These are phyloP conservation scores for Acrocalymma vagum DNA, from an alignment of 2,329 filamentous ascomycete genomes.

Conservation along the genomic window DNA sequence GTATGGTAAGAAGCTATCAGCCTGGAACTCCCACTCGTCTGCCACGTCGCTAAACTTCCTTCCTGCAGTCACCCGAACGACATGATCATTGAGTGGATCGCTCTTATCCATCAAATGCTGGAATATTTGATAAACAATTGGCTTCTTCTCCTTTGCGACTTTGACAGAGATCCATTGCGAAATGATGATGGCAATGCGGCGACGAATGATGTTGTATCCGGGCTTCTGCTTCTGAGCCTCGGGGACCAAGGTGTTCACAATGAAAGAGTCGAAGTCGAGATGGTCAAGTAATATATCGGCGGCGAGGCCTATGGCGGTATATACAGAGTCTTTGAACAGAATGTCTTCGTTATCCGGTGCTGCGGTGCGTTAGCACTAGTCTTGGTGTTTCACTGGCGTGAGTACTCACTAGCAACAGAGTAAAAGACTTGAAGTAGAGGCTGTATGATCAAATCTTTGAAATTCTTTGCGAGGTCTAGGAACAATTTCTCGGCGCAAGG, in stretches of 20 bases:
- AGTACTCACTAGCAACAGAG: slow-evolving; percentile 70
- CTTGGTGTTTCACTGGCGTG: background rate
- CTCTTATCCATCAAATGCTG: slow-evolving; percentile 81
- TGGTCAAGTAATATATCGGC: slow-evolving; percentile 76
- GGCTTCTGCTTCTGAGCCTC: slow-evolving; percentile 77
- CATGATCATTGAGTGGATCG: slow-evolving; percentile 85
- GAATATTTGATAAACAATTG: slow-evolving; percentile 87
- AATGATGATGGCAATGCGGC: slow-evolving; percentile 87
- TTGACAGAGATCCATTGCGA: slow-evolving; percentile 89
- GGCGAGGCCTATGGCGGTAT: slow-evolving; percentile 89
- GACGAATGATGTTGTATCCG: slow-evolving; percentile 82
- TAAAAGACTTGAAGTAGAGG: slow-evolving; percentile 86
- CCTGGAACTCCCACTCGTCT: slow-evolving; percentile 84
- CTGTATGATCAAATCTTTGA: slow-evolving; percentile 80
- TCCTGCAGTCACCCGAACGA: slow-evolving; percentile 90
- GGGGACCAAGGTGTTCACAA: slow-evolving; percentile 76
- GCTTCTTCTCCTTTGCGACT: slow-evolving; percentile 71
- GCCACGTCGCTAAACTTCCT: slow-evolving; percentile 82
- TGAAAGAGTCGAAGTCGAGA: slow-evolving; percentile 84
- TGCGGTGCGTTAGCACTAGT: slow-evolving; percentile 35
- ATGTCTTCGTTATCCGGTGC: slow-evolving; percentile 72
- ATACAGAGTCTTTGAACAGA: slow-evolving; percentile 90
- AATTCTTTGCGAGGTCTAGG: slow-evolving; percentile 87
- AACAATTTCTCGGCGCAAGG: slow-evolving; percentile 95
- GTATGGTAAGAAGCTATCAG: slow-evolving; percentile 78